A percentile compares a stretch with the other conserved stretches of the same genome.
These are phyloP conservation scores for Ceratocystis cacaofunesta DNA, from an alignment of 2,329 filamentous ascomycete genomes.

Conservation along the genomic window DNA sequence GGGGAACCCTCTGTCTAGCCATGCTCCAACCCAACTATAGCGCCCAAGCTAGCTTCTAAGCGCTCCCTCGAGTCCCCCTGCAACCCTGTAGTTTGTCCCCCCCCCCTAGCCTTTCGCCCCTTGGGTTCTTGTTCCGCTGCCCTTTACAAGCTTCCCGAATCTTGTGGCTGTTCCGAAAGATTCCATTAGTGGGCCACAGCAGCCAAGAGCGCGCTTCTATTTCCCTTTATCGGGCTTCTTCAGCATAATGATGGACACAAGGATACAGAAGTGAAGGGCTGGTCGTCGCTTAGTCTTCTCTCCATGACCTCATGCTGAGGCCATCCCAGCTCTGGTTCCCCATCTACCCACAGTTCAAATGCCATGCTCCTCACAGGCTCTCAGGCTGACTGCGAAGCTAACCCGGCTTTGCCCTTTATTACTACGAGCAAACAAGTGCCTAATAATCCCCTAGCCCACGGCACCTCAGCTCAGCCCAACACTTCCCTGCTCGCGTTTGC, in stretches of 20 bases:
- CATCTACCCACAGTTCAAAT: too few relatives aligned
- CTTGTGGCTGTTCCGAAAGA: background rate
- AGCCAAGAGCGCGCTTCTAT: background rate
- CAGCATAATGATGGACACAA: too few relatives aligned
- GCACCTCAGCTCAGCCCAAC: background rate
- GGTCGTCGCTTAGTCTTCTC: background rate
- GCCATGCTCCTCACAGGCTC: too few relatives aligned
- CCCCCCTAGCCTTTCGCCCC: background rate
- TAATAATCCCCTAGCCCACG: background rate
- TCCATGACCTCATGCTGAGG: background rate
- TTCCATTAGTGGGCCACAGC: background rate
- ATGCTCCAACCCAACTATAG: background rate
- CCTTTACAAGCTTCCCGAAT: background rate
- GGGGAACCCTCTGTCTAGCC: background rate
- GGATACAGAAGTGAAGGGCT: too few relatives aligned
- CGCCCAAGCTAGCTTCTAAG: background rate
- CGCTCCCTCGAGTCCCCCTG: background rate
- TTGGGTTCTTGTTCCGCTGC: background rate
- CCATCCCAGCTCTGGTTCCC: background rate
- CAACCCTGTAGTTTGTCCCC: background rate
- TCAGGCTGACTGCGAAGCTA: too few relatives aligned
- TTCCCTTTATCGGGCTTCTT: background rate
- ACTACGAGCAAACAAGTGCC: background rate
- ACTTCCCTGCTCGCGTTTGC: too few relatives aligned
- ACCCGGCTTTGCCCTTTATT: background rate